Evolutionary conservation across 2,329 filamentous ascomycete genomes (phyloP), one percentile per base, ranked within the genome.

Genomic region (Aspergillus clavatus): DNA sequence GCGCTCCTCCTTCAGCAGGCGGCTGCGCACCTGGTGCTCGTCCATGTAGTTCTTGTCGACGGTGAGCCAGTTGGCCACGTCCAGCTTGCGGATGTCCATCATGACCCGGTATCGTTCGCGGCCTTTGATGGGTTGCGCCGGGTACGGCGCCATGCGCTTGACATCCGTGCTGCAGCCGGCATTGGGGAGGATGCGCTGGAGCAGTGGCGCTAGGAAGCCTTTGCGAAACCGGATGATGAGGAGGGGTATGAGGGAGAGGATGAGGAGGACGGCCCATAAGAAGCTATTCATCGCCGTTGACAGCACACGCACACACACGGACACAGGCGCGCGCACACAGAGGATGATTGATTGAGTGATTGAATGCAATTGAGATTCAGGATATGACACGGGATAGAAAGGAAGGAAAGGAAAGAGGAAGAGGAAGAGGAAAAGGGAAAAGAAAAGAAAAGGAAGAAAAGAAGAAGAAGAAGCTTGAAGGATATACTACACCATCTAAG

Each of bases 21-120:
- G 48, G 2, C 61, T 55, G 7, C 75, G 69, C 7, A 74, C 63
- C 2, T 55, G 48, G 50, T 75, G 71, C 49, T 73, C 69, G 10
- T 67, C 59, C 39, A 67, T 60, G 48, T 77, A 76, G 22, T 67
- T 66, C 10, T 68, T 65, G 50, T 78, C 73, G 38, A 78, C 56
- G 0, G 65, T 71, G 10, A 78, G 65, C 76, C 75, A 78, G 45
- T 75, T 72, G 16, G 61, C 54, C 18, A 57, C 52, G 28, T 73
- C 71, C n/a, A 75, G 60, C 44, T 68, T 72, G 42, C 65, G 68
- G 12, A 78, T 62, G 12, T 74, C 72, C 67, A 77, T 75, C 51
- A 72, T 71, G 37, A 73, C 69, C 23, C 66, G 63, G 38, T 71
- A 69, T 49, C 63, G 59, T 29, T 65, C 64, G 44, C 62, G 57